Evolutionary conservation across 805 yeast species (phyloP).

Genomic region (Saccharomycopsis olivae): DNA sequence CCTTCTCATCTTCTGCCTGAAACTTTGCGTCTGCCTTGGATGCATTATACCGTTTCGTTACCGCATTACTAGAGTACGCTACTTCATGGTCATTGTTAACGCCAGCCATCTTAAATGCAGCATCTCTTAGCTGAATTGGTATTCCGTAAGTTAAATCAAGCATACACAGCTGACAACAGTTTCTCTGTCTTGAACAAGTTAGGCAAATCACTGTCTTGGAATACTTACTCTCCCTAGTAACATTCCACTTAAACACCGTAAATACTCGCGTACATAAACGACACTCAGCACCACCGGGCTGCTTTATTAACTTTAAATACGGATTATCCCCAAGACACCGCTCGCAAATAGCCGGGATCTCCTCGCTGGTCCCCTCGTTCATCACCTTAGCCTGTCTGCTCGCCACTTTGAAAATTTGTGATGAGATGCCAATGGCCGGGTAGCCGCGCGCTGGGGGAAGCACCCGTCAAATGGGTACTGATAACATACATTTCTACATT

Average conservation of each 20-base stretch:
- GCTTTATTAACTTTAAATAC: conserved; percentile 61
- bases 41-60: conserved; percentile 48
- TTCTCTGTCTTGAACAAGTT: conserved; percentile 68
- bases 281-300: conserved; percentile 69
- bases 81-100: conserved; percentile 27
- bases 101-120: conserved; percentile 66
- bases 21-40: conserved; percentile 31
- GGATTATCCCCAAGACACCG: conserved; percentile 58
- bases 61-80: conserved; percentile 37
- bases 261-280: conserved; percentile 78
- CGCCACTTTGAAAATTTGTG: too few relatives aligned
- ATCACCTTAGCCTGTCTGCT: too few relatives aligned
- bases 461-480: too few relatives aligned
- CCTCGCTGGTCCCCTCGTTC: too few relatives aligned
- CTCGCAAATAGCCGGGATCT: conserved; percentile 61
- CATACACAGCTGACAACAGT: conserved; percentile 86
- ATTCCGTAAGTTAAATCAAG: conserved; percentile 72
- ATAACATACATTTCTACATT: too few relatives aligned
- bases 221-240: conserved; percentile 32
- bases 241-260: conserved; percentile 69
- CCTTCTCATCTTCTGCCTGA: conserved; percentile 18
- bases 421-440: too few relatives aligned
- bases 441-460: too few relatives aligned
- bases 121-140: conserved; percentile 70
- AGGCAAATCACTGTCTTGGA: conserved; percentile 63